Evolutionary conservation across 2,329 filamentous ascomycete species (phyloP).

Genomic region (Magnaporthiopsis incrustans): DNA sequence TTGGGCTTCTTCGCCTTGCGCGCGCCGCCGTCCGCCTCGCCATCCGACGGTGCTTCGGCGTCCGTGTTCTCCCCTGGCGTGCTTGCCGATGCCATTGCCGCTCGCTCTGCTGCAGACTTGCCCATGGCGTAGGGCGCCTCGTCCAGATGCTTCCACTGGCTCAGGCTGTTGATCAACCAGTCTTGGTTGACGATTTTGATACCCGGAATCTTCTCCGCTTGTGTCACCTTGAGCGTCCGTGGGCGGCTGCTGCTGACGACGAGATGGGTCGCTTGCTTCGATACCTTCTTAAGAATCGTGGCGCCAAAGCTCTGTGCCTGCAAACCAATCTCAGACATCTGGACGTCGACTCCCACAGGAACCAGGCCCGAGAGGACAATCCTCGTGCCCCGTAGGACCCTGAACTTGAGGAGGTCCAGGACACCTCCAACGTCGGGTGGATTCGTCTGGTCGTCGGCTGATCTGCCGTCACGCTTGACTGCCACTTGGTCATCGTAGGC

Average conservation of each 20-base stretch:
- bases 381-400: conserved; percentile 64
- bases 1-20: conserved; percentile 15
- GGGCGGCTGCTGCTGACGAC: conserved; percentile 63
- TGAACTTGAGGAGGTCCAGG: conserved; percentile 73
- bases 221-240: conserved; percentile 83
- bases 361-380: conserved; percentile 90
- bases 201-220: conserved; percentile 68
- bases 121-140: conserved; percentile 73
- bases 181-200: conserved; percentile 89
- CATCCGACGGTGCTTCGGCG: conserved; percentile 20
- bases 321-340: conserved; percentile 75
- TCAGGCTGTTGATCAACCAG: conserved; percentile 82
- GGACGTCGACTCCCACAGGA: conserved; percentile 70
- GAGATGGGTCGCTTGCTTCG: conserved; percentile 61
- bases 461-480: conserved; percentile 13
- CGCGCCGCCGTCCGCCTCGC: conserved; percentile 20
- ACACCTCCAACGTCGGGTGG: conserved; percentile 73
- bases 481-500: conserved; percentile 58
- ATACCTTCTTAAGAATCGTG: conserved; percentile 47
- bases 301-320: conserved; percentile 86
- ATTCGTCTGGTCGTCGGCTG: conserved; percentile 28
- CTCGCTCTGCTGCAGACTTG: conserved; percentile 62
- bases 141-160: conserved; percentile 72
- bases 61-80: conserved; percentile 22
- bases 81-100: conserved; percentile 17